A percentile compares a stretch with the other conserved stretches of the same genome.
Evolutionary conservation across 768 basidiomycete genomes (phyloP).

Genomic region (Lactarius indigo): DNA sequence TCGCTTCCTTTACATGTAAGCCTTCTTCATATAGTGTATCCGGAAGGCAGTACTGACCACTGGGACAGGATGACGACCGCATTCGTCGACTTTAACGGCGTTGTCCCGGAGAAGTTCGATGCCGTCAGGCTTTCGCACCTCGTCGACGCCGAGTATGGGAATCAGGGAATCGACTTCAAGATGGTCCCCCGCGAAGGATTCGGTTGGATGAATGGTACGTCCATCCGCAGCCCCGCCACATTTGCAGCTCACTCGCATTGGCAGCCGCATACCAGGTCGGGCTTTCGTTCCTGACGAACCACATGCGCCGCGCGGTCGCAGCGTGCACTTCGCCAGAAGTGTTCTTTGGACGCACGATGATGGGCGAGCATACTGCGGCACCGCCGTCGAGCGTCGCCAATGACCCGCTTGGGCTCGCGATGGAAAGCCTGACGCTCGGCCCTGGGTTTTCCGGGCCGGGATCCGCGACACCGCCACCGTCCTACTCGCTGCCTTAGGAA

Average conservation of each 20-base stretch:
- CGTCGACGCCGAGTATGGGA: constrained; percentile 96
- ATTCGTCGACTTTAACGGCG: constrained; percentile 95
- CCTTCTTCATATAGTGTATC: constrained; percentile 13
- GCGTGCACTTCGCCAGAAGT: constrained; percentile 92
- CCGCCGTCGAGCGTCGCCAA: constrained; percentile 33
- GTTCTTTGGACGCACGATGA: constrained; percentile 58
- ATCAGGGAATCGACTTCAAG: constrained; percentile 96
- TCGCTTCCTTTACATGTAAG: constrained; percentile 95
- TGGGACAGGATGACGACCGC: constrained; percentile 80
- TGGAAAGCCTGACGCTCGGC: constrained; percentile 33
- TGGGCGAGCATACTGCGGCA: constrained; percentile 34
- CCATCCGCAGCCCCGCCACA: neutral
- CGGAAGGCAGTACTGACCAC: constrained; percentile 1
- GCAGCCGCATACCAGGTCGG: constrained; percentile 95
- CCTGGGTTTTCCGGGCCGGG: constrained; percentile 12
- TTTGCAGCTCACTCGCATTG: neutral
- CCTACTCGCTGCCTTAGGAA: constrained; percentile 16
- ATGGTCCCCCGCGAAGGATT: constrained; percentile 97
- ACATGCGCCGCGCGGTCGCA: constrained; percentile 94
- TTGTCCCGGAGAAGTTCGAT: constrained; percentile 99
- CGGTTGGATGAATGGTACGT: constrained; percentile 95
- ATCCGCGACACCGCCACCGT: constrained; percentile 21
- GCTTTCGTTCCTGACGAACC: constrained; percentile 86
- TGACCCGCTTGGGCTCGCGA: constrained; percentile 40
- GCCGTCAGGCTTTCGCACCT: constrained; percentile 94